Percentiles rank a stretch among this genome's conserved stretches.
These are phyloP conservation scores for Suhomyces bokatorum DNA, from an alignment of 1,139 yeast species.

Conservation along the genomic window DNA sequence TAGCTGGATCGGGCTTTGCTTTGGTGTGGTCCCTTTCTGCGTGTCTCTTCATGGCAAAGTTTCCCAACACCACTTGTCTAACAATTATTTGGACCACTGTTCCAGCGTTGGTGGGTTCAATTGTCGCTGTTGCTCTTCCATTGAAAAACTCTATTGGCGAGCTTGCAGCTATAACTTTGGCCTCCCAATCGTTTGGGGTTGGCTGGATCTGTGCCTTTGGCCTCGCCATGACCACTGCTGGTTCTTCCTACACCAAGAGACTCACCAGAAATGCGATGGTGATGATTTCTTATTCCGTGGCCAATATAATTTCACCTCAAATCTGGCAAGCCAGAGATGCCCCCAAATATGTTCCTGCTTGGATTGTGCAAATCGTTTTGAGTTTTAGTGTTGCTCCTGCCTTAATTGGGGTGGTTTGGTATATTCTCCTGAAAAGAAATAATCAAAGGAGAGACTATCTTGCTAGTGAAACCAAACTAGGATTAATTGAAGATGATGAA, in stretches of 20 bases:
- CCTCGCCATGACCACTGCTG: slow-evolving; percentile 25
- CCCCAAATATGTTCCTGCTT: slow-evolving; percentile 36
- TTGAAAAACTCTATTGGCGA: slow-evolving; percentile 43
- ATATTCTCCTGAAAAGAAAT: slow-evolving; percentile 39
- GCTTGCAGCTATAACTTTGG: slow-evolving; percentile 33
- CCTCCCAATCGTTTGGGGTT: slow-evolving; percentile 23
- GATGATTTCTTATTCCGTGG: slow-evolving; percentile 24
- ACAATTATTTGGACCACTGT: slow-evolving; percentile 25
- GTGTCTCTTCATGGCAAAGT: slow-evolving; percentile 22
- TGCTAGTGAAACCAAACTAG: slow-evolving; percentile 16
- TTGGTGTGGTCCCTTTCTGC: slow-evolving; percentile 34
- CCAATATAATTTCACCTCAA: slow-evolving; percentile 32
- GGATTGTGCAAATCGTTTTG: slow-evolving; percentile 55
- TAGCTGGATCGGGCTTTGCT: slow-evolving; percentile 50
- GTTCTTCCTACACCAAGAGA: slow-evolving; percentile 28
- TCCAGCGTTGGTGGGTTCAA: slow-evolving; percentile 46
- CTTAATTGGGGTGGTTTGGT: slow-evolving; percentile 37
- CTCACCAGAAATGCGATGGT: slow-evolving; percentile 25
- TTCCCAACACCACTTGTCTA: slow-evolving; percentile 21
- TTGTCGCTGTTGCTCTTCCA: slow-evolving; percentile 43
- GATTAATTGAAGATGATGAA: slow-evolving; percentile 27
- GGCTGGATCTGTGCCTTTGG: slow-evolving; percentile 27
- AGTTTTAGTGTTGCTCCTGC: slow-evolving; percentile 45
- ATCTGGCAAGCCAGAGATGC: slow-evolving; percentile 25
- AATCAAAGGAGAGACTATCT: slow-evolving; percentile 24